Evolutionary conservation across 345 rosid genomes (phyloP), one percentile per base, ranked within the genome.

Genomic region (Gossypium sturtianum): DNA sequence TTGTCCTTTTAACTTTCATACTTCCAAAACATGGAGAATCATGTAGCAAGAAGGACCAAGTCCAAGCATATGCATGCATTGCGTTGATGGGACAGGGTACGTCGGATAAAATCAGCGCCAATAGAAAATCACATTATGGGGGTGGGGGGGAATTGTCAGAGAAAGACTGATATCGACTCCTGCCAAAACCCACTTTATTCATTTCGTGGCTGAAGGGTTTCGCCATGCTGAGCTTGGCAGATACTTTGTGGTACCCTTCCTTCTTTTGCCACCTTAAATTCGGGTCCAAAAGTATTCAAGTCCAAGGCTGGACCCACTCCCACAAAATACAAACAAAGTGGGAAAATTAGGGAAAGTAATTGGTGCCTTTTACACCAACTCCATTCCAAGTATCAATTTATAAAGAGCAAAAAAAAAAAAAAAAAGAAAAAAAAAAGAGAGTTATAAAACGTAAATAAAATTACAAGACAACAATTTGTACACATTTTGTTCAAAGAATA

Each of bases 191-290:
- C 54, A 66, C 56, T 71, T 8, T 77, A 72, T 72, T 72, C 73
- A 66, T 77, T 77, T 66, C 80, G 45, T 78, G 77, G 62, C 56
- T 7, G n/a, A 73, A 2, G 70, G 56, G 52, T 1, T 44, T 49
- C 80, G 70, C 74, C 15, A 66, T 54, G 51, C 12, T 4, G 58
- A 53, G 58, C 15, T n/a, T 27, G 49, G 51, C 7, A 45, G 54
- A 6, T 5, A 34, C 41, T 44, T 47, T 48, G 56, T 23, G 71
- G 56, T 67, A 29, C 75, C 59, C 17, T 27, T 51, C 25, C 22
- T 51, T 17, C 72, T 49, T 3, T 53, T 69, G 44, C 44, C 4
- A 51, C 45, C 27, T 22, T 25, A 10, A 10, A 12, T 29, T 2
- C 45, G 69, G 60, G 73, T 59, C 73, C 29, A 17, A 12, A 16